Percentiles rank a stretch among this genome's conserved stretches.
Evolutionary conservation across 1,284 basidiomycete genomes (phyloP).

Genomic region (Apiotrichum sp.): DNA sequence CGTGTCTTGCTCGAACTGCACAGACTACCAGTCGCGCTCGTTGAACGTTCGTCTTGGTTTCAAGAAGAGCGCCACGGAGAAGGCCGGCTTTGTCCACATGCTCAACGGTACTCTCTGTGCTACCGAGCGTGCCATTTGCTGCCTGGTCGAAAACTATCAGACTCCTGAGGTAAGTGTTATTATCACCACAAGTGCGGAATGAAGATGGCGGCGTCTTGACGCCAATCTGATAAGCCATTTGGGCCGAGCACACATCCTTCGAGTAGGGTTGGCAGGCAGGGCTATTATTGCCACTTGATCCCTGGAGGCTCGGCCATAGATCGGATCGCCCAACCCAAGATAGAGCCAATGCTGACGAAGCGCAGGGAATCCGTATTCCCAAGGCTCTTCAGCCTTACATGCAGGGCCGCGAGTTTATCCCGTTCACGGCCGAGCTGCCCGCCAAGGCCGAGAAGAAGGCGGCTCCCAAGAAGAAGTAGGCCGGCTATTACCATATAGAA

Average conservation of each 20-base stretch:
- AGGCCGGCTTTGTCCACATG: conserved; percentile 94
- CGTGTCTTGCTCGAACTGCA: conserved; percentile 87
- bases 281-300: too few relatives aligned
- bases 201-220: too few relatives aligned
- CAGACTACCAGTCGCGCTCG: conserved; percentile 78
- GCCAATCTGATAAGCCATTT: too few relatives aligned
- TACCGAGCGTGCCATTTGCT: conserved; percentile 92
- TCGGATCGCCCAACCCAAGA: too few relatives aligned
- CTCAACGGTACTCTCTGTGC: conserved; percentile 96
- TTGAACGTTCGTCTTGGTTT: conserved; percentile 85
- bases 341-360: not conserved
- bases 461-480: conserved; percentile 28
- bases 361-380: conserved; percentile 78
- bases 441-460: conserved; percentile 38
- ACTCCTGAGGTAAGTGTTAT: conserved; percentile 68
- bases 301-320: too few relatives aligned
- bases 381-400: conserved; percentile 87
- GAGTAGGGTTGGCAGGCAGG: too few relatives aligned
- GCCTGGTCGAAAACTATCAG: conserved; percentile 98
- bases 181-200: too few relatives aligned
- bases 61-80: conserved; percentile 76
- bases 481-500: not conserved
- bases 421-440: conserved; percentile 53
- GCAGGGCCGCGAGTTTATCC: conserved; percentile 89
- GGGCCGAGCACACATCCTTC: too few relatives aligned